phyloP scores from a whole-genome alignment of 306 rosid species.

The Parietaria judaica region DNA sequence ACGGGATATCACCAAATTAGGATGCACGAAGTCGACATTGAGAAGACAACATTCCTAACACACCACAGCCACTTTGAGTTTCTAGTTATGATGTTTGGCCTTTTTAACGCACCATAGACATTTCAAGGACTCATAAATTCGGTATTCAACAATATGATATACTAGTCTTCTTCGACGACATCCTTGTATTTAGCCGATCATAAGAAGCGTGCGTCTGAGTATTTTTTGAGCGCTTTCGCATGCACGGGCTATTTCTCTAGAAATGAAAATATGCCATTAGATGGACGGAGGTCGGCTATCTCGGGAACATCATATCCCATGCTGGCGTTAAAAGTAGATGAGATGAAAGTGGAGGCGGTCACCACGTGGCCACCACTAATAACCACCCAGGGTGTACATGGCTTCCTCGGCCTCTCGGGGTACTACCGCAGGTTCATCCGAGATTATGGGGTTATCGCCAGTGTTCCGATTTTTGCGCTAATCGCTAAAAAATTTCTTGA shows the following conservation, averaged over 20 bases:
- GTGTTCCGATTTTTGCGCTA: no score
- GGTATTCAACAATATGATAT: not conserved
- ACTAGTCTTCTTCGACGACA: not conserved
- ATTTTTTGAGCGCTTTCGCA: not conserved
- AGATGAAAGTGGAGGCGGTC: not conserved
- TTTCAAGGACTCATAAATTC: not conserved
- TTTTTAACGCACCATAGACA: not conserved
- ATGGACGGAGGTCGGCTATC: not conserved
- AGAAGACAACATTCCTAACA: not conserved
- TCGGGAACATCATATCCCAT: not conserved
- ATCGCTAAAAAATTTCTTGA: no score
- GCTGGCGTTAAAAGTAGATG: not conserved
- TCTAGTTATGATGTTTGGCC: not conserved
- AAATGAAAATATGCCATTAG: not conserved
- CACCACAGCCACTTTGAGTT: not conserved
- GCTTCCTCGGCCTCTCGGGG: not conserved
- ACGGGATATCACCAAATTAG: not conserved
- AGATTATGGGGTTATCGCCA: not conserved
- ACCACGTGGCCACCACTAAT: not conserved
- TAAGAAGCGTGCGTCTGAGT: not conserved
- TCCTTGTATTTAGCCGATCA: not conserved
- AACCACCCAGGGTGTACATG: not conserved
- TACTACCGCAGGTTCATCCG: not conserved
- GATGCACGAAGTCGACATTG: not conserved
- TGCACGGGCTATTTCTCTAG: not conserved